Percentiles rank a stretch among this genome's conserved stretches.
Conservation (phyloP, 2,329 filamentous ascomycete species). For the Talaromyces islandicus region DNA sequence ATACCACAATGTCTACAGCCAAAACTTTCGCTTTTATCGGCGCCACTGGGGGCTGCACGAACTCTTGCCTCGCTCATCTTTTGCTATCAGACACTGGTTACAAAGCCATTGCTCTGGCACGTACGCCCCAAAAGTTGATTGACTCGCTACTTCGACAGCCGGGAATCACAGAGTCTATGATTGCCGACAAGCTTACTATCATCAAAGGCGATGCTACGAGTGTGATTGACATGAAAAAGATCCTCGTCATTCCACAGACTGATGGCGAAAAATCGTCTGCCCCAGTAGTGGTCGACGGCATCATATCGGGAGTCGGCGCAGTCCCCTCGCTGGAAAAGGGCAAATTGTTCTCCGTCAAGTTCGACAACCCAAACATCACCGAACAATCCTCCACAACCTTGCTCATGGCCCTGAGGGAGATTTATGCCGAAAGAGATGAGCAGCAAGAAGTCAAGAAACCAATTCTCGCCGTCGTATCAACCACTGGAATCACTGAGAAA, state of each 20-base stretch:
- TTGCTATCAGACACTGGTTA: slow-evolving; percentile 26
- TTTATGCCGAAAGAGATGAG: slow-evolving; percentile 13
- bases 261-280: neutral
- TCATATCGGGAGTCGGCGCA: slow-evolving; percentile 45
- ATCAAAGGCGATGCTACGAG: slow-evolving; percentile 44
- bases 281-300: slow-evolving; percentile 30
- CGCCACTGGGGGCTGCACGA: slow-evolving; percentile 45
- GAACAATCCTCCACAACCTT: slow-evolving; percentile 24
- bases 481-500: slow-evolving; percentile 23
- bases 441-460: slow-evolving; percentile 13
- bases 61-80: slow-evolving; percentile 38
- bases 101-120: slow-evolving; percentile 43
- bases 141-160: slow-evolving; percentile 34
- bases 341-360: slow-evolving; percentile 17
- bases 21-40: slow-evolving; percentile 46
- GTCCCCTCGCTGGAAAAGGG: slow-evolving; percentile 19
- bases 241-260: slow-evolving; percentile 24
- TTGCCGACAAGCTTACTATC: slow-evolving; percentile 41
- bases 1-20: slow-evolving; percentile 12
- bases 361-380: slow-evolving; percentile 31
- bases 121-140: slow-evolving; percentile 45
- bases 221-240: slow-evolving; percentile 32
- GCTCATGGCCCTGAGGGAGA: slow-evolving; percentile 17
- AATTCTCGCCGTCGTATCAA: slow-evolving; percentile 25
- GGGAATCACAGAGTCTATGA: slow-evolving; percentile 27